Conservation (phyloP, 495 filamentous ascomycete genomes). For the Venustampulla echinocandica region DNA sequence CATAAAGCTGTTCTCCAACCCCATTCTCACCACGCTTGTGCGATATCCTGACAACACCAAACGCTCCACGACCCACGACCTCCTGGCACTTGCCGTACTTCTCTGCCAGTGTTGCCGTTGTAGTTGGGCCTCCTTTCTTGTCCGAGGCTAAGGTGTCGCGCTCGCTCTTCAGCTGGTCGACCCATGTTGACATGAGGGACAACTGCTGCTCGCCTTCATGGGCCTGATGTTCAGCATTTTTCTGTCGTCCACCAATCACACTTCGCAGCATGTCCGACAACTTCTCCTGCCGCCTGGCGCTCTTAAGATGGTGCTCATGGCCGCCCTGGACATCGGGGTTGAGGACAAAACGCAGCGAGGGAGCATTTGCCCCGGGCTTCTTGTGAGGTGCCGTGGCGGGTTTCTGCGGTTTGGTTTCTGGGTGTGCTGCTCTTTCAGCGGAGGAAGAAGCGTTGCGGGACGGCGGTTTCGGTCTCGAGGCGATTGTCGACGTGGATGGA, state of each 20-base stretch:
- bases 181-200: slow-evolving; percentile 91
- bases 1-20: slow-evolving; percentile 80
- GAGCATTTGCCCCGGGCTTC: slow-evolving; percentile 26
- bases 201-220: slow-evolving; percentile 69
- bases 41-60: slow-evolving; percentile 96
- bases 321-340: slow-evolving; percentile 41
- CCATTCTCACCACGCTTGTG: slow-evolving; percentile 88
- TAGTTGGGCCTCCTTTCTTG: slow-evolving; percentile 67
- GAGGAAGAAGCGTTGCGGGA: slow-evolving; percentile 28
- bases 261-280: slow-evolving; percentile 83
- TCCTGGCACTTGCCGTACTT: slow-evolving; percentile 99
- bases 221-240: slow-evolving; percentile 58
- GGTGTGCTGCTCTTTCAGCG: no score
- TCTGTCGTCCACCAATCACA: slow-evolving; percentile 63
- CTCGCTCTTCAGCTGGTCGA: slow-evolving; percentile 81
- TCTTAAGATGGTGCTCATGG: slow-evolving; percentile 82
- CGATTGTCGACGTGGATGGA: slow-evolving; percentile 1
- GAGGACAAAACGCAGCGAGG: slow-evolving; percentile 34
- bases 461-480: slow-evolving; percentile 37
- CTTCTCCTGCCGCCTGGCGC: slow-evolving; percentile 86
- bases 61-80: slow-evolving; percentile 93
- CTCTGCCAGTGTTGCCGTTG: slow-evolving; percentile 77
- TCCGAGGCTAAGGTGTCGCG: slow-evolving; percentile 67
- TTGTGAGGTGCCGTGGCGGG: slow-evolving; percentile 29
- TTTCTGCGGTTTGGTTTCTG: slow-evolving; percentile 16